These are phyloP conservation scores for Sporisorium exsertum DNA, from an alignment of 1,284 basidiomycete species.

Conservation along the genomic window DNA sequence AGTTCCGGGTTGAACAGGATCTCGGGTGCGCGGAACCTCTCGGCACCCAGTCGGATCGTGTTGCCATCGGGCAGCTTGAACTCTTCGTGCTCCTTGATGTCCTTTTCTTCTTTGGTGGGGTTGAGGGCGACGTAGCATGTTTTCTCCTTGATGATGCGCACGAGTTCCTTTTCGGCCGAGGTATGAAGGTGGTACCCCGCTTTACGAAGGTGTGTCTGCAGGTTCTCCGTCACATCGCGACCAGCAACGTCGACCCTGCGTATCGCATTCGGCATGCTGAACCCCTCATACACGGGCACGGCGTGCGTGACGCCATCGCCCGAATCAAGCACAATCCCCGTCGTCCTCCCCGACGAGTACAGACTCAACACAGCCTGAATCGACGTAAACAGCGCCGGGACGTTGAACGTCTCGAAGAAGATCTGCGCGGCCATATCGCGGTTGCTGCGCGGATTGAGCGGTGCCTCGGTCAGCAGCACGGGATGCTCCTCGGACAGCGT, in stretches of 20 bases:
- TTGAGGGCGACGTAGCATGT: conserved; percentile 93
- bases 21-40: conserved; percentile 96
- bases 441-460: conserved; percentile 91
- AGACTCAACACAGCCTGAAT: conserved; percentile 96
- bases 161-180: conserved; percentile 95
- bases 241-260: conserved; percentile 94
- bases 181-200: conserved; percentile 95
- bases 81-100: conserved; percentile 78
- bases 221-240: conserved; percentile 91
- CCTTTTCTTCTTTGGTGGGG: conserved; percentile 94
- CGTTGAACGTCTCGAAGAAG: conserved; percentile 99
- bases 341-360: conserved; percentile 98
- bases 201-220: conserved; percentile 93
- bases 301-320: conserved; percentile 99
- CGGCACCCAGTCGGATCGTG: conserved; percentile 89
- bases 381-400: conserved; percentile 94
- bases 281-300: conserved; percentile 98
- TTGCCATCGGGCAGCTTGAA: conserved; percentile 96
- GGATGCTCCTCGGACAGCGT: conserved; percentile 78
- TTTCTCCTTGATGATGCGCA: conserved; percentile 97
- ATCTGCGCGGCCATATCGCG: conserved; percentile 95
- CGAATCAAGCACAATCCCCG: conserved; percentile 97
- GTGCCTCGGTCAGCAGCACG: conserved; percentile 90
- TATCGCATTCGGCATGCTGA: conserved; percentile 98
- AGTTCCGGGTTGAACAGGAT: conserved; percentile 98